A percentile compares a stretch with the other conserved stretches of the same genome.
phyloP scores from a whole-genome alignment of 1,284 basidiomycete species.

The Psilocybe mexicana region DNA sequence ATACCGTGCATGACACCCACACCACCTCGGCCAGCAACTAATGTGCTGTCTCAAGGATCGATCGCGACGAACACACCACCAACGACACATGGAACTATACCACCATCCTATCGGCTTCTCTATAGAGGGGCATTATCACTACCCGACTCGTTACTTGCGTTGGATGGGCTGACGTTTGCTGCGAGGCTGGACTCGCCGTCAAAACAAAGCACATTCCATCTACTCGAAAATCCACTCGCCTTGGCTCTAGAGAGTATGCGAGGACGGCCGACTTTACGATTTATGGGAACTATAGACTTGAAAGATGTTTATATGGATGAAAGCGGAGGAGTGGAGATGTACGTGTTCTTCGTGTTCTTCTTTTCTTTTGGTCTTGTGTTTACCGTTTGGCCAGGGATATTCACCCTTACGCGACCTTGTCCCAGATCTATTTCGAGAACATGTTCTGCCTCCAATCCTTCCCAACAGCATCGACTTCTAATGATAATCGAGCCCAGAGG shows the following conservation, averaged over 20 bases:
- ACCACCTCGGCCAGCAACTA: neutral
- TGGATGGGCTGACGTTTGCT: constrained; percentile 74
- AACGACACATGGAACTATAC: neutral
- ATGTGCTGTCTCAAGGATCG: neutral
- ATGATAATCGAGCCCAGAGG: constrained; percentile 9
- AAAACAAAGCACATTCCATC: constrained; percentile 30
- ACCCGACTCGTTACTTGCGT: constrained; percentile 66
- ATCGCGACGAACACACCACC: neutral
- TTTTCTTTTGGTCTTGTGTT: neutral
- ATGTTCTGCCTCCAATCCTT: constrained; percentile 57
- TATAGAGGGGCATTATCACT: constrained; percentile 77
- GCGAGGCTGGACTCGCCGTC: constrained; percentile 45
- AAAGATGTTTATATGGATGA: constrained; percentile 61
- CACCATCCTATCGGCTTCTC: constrained; percentile 50
- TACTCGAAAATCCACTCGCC: constrained; percentile 69
- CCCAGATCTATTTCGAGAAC: constrained; percentile 69
- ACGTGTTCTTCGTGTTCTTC: neutral
- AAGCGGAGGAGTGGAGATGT: constrained; percentile 63
- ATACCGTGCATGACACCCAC: neutral
- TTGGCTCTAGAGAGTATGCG: constrained; percentile 79
- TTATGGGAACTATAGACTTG: constrained; percentile 55
- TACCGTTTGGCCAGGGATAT: constrained; percentile 52
- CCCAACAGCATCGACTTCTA: constrained; percentile 31
- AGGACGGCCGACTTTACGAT: constrained; percentile 63
- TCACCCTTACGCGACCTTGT: constrained; percentile 63